These are phyloP conservation scores for Linderniella brevidens DNA, from an alignment of 257 asterid species.

Conservation along the genomic window DNA sequence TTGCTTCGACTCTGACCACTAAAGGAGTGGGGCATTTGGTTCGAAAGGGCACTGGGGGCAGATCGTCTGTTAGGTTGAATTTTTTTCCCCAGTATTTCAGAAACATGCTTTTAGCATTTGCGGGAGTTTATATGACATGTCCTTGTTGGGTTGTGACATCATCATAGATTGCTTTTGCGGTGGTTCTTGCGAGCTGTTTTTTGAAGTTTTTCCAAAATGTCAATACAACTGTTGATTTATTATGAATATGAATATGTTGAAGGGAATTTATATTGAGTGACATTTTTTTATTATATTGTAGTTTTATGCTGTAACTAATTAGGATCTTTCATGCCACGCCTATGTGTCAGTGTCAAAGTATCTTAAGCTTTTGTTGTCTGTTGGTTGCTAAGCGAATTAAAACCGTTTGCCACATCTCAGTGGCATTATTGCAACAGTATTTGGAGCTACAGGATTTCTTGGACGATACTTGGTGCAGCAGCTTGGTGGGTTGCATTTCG, in stretches of 20 bases:
- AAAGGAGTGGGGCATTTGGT: constrained; percentile 69
- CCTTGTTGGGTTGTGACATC: neutral
- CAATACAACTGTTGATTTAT: too few relatives aligned
- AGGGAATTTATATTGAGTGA: too few relatives aligned
- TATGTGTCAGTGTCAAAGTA: neutral
- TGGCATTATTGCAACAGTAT: constrained; percentile 88
- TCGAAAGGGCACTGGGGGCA: constrained; percentile 97
- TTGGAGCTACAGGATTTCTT: constrained; percentile 95
- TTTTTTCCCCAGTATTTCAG: constrained; percentile 8
- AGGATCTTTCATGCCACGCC: neutral
- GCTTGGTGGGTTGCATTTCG: constrained; percentile 42
- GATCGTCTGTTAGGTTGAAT: constrained; percentile 84
- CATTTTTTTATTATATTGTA: too few relatives aligned
- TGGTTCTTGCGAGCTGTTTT: too few relatives aligned
- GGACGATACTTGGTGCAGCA: constrained; percentile 90
- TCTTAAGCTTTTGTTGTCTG: neutral
- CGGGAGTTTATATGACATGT: neutral
- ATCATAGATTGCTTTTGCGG: neutral
- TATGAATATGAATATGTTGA: too few relatives aligned
- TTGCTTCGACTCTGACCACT: constrained; percentile 53
- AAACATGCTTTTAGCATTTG: constrained; percentile 1
- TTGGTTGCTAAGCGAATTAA: constrained; percentile 9
- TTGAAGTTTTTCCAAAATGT: too few relatives aligned
- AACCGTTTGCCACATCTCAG: constrained; percentile 20
- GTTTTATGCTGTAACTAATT: neutral